These are phyloP conservation scores for Aspergillus eucalypticola DNA, from an alignment of 2,329 filamentous ascomycete species.

Conservation along the genomic window DNA sequence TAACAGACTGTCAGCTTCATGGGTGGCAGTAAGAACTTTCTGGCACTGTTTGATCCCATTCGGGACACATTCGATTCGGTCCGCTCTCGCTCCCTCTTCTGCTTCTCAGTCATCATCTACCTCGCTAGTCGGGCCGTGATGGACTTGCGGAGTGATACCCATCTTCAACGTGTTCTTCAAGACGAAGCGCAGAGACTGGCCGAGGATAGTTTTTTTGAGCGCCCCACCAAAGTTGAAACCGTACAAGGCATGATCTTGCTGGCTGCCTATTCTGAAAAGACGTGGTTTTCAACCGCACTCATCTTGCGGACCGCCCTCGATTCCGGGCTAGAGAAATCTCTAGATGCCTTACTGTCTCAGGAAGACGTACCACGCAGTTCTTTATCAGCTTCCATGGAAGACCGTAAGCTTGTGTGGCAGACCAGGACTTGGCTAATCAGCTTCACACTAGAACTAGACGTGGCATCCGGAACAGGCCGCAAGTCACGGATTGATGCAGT, in stretches of 20 bases:
- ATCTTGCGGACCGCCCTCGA: slow-evolving; percentile 39
- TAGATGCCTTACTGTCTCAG: slow-evolving; percentile 35
- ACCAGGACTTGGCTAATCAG: slow-evolving; percentile 39
- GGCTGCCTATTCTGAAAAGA: slow-evolving; percentile 39
- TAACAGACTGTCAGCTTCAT: slow-evolving; percentile 26
- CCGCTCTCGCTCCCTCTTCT: slow-evolving; percentile 37
- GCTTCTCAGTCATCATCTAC: slow-evolving; percentile 39
- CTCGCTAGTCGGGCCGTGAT: slow-evolving; percentile 36
- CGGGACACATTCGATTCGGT: slow-evolving; percentile 40
- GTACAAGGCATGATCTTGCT: slow-evolving; percentile 40
- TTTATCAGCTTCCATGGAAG: slow-evolving; percentile 35
- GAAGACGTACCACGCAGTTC: slow-evolving; percentile 35
- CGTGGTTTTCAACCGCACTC: slow-evolving; percentile 40
- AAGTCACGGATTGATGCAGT: slow-evolving; percentile 38
- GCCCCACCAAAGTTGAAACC: slow-evolving; percentile 38
- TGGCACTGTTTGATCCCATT: slow-evolving; percentile 38
- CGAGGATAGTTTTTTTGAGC: slow-evolving; percentile 40
- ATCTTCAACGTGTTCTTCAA: slow-evolving; percentile 38
- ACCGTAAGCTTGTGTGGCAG: slow-evolving; percentile 38
- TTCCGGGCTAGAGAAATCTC: slow-evolving; percentile 37
- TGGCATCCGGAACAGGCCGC: slow-evolving; percentile 37
- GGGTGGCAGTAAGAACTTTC: slow-evolving; percentile 36
- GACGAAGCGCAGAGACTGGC: slow-evolving; percentile 39
- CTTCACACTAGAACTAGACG: slow-evolving; percentile 37
- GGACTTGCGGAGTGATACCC: slow-evolving; percentile 33